Evolutionary conservation across 192 early-diverging fungal species (phyloP).

Genomic region (Entophlyctis luteolus): DNA sequence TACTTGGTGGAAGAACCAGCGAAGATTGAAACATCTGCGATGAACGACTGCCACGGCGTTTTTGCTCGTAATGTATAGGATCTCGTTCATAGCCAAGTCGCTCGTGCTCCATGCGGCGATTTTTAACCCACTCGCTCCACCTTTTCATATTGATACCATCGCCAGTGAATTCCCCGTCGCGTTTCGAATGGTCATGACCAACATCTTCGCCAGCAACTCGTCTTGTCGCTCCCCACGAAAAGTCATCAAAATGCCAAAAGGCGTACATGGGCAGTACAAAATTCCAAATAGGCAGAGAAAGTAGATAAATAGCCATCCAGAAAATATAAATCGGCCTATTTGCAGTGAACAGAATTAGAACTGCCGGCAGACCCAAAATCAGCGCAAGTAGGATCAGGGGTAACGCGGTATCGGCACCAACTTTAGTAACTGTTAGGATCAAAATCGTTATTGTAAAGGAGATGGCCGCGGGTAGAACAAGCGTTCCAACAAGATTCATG

Average conservation of each 20-base stretch:
- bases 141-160: conserved; percentile 73
- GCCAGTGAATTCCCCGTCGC: conserved; percentile 77
- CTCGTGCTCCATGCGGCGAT: conserved; percentile 28
- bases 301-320: conserved; percentile 82
- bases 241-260: conserved; percentile 66
- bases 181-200: conserved; percentile 66
- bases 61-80: conserved; percentile 1
- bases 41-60: not conserved
- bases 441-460: conserved; percentile 78
- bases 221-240: conserved; percentile 59
- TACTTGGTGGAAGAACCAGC: not conserved
- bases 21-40: too few species aligned
- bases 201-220: conserved; percentile 42
- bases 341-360: conserved; percentile 86
- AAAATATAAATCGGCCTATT: conserved; percentile 76
- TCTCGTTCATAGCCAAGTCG: conserved; percentile 15
- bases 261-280: conserved; percentile 82
- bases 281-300: conserved; percentile 91
- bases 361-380: conserved; percentile 82
- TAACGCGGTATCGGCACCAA: conserved; percentile 11
- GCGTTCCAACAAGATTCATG: conserved; percentile 89
- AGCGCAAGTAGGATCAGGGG: conserved; percentile 70
- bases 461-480: conserved; percentile 89
- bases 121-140: conserved; percentile 75
- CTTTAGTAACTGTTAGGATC: conserved; percentile 3